These are phyloP conservation scores for Lactifluus hygrophoroides DNA, from an alignment of 768 basidiomycete genomes.

Conservation along the genomic window DNA sequence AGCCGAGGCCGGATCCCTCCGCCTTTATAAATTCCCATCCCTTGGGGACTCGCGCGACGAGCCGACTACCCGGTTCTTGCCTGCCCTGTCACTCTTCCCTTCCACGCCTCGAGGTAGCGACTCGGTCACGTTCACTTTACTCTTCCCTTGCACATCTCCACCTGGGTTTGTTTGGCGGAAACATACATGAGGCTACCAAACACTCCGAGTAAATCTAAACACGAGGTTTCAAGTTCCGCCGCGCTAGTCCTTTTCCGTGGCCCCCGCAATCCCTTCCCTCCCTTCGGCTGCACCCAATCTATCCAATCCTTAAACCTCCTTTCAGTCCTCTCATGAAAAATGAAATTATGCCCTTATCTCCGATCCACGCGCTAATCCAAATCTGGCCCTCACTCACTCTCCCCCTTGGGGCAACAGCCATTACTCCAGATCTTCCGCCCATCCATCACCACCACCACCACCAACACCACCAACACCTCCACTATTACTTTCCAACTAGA, in stretches of 20 bases:
- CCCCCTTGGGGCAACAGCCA: background rate
- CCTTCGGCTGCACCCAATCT: conserved; percentile 2
- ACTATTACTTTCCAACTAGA: background rate
- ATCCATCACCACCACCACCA: background rate
- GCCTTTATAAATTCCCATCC: conserved; percentile 1
- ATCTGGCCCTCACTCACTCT: background rate
- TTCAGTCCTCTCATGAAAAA: background rate
- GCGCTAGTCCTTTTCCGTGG: conserved; percentile 6
- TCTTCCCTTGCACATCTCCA: background rate
- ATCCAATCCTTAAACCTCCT: conserved; percentile 4
- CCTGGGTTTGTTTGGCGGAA: background rate
- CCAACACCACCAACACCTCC: background rate
- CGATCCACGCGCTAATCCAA: conserved; percentile 9
- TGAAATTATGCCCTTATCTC: conserved; percentile 11
- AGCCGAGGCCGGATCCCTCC: conserved; percentile 9
- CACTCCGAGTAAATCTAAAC: background rate
- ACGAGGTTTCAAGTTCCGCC: conserved; percentile 11
- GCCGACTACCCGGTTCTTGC: background rate
- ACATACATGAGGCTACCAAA: conserved; percentile 14
- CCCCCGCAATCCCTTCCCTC: background rate
- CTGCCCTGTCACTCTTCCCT: background rate
- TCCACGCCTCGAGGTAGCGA: background rate
- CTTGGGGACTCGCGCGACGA: too few relatives aligned
- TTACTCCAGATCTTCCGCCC: background rate
- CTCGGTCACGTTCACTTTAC: background rate